phyloP scores from a whole-genome alignment of 2,329 filamentous ascomycete species.

The Aspergillus hortae region DNA sequence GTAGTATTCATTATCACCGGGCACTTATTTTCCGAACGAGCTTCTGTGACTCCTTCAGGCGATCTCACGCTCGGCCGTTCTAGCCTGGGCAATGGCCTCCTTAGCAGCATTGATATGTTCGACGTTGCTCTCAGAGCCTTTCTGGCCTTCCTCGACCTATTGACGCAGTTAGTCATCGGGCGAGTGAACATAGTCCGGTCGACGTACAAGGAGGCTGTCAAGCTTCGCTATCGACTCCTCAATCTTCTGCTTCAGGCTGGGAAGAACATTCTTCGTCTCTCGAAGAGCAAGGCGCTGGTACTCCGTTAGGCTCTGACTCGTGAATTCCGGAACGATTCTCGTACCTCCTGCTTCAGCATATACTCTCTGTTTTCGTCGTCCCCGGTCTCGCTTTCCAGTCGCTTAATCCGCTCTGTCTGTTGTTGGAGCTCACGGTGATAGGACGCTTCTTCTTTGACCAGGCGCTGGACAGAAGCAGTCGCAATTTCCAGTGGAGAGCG shows the following conservation, averaged over 20 bases:
- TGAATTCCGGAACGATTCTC: slow-evolving; percentile 16
- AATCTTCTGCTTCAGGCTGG: slow-evolving; percentile 67
- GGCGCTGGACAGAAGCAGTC: slow-evolving; percentile 72
- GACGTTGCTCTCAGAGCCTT: slow-evolving; percentile 38
- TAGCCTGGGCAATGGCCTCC: slow-evolving; percentile 39
- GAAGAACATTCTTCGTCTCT: slow-evolving; percentile 83
- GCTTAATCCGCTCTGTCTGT: slow-evolving; percentile 68
- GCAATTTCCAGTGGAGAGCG: slow-evolving; percentile 79
- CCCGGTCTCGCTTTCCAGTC: slow-evolving; percentile 62
- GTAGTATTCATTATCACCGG: too few species aligned
- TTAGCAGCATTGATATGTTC: slow-evolving; percentile 41
- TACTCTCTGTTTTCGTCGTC: slow-evolving; percentile 77
- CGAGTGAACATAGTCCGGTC: not conserved
- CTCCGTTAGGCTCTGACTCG: slow-evolving; percentile 1
- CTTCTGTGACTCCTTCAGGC: slow-evolving; percentile 20
- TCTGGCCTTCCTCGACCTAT: slow-evolving; percentile 38
- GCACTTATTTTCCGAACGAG: too few species aligned
- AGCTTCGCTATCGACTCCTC: slow-evolving; percentile 67
- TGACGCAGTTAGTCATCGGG: not conserved
- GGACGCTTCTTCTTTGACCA: slow-evolving; percentile 86
- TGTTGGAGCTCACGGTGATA: slow-evolving; percentile 82
- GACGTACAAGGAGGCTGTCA: slow-evolving; percentile 70
- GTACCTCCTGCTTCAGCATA: slow-evolving; percentile 80
- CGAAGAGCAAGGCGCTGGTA: slow-evolving; percentile 72
- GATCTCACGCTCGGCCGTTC: slow-evolving; percentile 37